Evolutionary conservation across 345 rosid species (phyloP).

Genomic region (Cochlearia excelsa): DNA sequence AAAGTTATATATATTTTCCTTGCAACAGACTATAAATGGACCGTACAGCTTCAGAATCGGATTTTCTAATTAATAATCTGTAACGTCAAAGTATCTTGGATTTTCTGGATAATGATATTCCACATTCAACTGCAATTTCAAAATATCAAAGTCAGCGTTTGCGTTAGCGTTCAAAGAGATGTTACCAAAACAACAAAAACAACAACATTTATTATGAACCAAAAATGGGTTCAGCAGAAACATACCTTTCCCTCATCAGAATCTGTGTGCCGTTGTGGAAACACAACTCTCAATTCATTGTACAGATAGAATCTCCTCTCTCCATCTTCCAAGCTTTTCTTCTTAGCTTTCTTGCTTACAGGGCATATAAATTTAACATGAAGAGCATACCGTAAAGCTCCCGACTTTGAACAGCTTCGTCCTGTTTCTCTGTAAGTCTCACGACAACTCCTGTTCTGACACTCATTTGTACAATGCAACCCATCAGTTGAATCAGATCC

Average conservation of each 20-base stretch:
- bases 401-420: constrained; percentile 17
- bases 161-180: no score
- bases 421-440: constrained; percentile 27
- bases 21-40: no score
- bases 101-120: constrained; percentile 87
- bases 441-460: constrained; percentile 29
- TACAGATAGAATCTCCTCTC: constrained; percentile 77
- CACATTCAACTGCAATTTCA: constrained; percentile 59
- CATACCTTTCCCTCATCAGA: constrained; percentile 94
- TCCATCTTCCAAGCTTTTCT: constrained; percentile 40
- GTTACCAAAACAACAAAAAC: not conserved
- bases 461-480: constrained; percentile 3
- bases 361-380: constrained; percentile 86
- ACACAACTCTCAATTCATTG: constrained; percentile 81
- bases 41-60: no score
- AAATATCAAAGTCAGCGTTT: no score
- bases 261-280: constrained; percentile 94
- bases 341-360: constrained; percentile 49
- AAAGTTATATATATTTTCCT: no score
- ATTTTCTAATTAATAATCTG: no score
- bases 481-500: constrained; percentile 30
- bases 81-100: constrained; percentile 73
- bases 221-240: no score
- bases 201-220: not conserved
- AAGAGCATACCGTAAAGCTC: constrained; percentile 85